Evolutionary conservation across 176 grass and related monocot genomes (phyloP), one percentile per base, ranked within the genome.

Genomic region (Lolium rigidum): DNA sequence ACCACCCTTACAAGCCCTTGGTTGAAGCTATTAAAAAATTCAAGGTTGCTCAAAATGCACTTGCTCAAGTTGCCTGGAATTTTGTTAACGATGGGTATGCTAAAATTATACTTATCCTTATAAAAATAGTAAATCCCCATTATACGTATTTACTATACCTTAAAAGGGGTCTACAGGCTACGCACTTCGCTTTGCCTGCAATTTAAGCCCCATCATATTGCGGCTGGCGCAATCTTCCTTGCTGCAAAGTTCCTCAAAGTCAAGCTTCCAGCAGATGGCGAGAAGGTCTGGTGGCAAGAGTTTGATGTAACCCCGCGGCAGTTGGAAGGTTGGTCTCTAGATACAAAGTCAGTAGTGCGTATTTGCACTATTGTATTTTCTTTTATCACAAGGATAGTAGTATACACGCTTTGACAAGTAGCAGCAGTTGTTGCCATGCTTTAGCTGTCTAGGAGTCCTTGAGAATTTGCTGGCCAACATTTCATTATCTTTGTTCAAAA

Each of bases 1-100:
- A 93, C 61, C 95, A 98, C 80, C 95, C 93, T 7, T 98, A 98
- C 83, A 93, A 98, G 61, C 93, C 93, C 55, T 88, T 98, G 82
- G 91, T 98, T 31, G 95, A 98, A 86, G 95, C 95, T 82, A 93
- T 98, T 90, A 93, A 93, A 80, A 98, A 85, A 75, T 98, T 98
- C 73, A 94, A 95, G 70, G 89, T 98, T 82, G 92, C 93, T 86
- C 87, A 98, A 88, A 95, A 95, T 58, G 95, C 93, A 3, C 95
- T 98, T 84, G 95, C 93, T 78, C 95, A 98, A 89, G 95, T 98
- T 93, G 95, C 95, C 61, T 98, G 93, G 95, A 98, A 94, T 91
- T 98, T 98, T 89, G 95, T 98, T 85, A 98, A 98, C 65, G 95
- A 98, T 93, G 95, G 95, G 95, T 98, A 97, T 67, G 90, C 80